These are phyloP conservation scores for Gardenia jasminoides DNA, from an alignment of 257 asterid genomes.

Conservation along the genomic window DNA sequence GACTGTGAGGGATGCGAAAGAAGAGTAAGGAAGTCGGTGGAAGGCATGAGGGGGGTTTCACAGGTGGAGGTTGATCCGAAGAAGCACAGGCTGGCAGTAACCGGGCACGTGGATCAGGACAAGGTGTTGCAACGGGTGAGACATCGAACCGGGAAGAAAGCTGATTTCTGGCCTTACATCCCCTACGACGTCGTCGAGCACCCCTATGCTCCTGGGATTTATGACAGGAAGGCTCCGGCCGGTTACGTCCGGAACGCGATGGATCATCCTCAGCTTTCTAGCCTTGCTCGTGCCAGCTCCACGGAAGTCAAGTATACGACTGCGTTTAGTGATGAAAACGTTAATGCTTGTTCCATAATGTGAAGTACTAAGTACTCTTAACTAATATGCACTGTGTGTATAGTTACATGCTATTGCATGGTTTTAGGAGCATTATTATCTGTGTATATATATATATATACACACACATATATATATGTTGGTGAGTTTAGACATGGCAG, in stretches of 20 bases:
- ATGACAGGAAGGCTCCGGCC: slow-evolving; percentile 40
- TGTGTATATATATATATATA: too few species aligned
- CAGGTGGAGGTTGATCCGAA: slow-evolving; percentile 37
- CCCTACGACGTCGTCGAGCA: slow-evolving; percentile 42
- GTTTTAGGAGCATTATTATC: background rate
- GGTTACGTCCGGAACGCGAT: slow-evolving; percentile 35
- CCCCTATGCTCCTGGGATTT: slow-evolving; percentile 44
- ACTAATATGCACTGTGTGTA: too few species aligned
- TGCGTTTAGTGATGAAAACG: slow-evolving; percentile 45
- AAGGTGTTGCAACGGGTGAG: slow-evolving; percentile 36
- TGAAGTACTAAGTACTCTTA: too few species aligned
- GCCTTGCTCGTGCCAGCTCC: slow-evolving; percentile 40
- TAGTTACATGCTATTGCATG: background rate
- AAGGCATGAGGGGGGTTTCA: slow-evolving; percentile 39
- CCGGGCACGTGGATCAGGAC: slow-evolving; percentile 41
- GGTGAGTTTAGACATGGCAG: too few species aligned
- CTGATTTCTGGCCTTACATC: slow-evolving; percentile 44
- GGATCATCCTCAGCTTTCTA: slow-evolving; percentile 23
- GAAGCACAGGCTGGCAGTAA: slow-evolving; percentile 36
- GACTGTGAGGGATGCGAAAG: slow-evolving; percentile 48
- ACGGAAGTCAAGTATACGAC: slow-evolving; percentile 39
- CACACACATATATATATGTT: too few species aligned
- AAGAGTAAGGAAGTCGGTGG: slow-evolving; percentile 37
- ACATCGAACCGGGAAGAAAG: slow-evolving; percentile 37
- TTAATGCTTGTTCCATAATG: slow-evolving; percentile 39